A percentile compares a stretch with the other conserved stretches of the same genome.
These are phyloP conservation scores for Hermanozyma aechmeae DNA, from an alignment of 805 yeast genomes.

Conservation along the genomic window DNA sequence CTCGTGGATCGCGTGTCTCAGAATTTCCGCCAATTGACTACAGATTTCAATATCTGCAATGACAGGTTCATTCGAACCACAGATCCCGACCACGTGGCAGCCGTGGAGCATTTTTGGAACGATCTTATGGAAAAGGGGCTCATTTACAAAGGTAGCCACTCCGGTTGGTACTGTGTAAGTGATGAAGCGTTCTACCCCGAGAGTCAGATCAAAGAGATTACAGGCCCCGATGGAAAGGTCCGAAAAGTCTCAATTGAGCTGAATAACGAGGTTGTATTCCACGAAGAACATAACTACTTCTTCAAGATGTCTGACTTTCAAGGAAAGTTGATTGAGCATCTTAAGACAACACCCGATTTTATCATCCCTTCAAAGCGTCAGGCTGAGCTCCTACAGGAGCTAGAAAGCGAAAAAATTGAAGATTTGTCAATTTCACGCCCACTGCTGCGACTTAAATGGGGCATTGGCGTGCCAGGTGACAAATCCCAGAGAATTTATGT, in stretches of 20 bases:
- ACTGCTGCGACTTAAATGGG: constrained; percentile 71
- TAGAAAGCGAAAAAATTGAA: constrained; percentile 36
- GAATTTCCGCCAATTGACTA: constrained; percentile 58
- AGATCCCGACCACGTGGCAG: constrained; percentile 61
- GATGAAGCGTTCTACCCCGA: constrained; percentile 94
- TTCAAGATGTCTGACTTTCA: constrained; percentile 64
- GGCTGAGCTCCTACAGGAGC: constrained; percentile 45
- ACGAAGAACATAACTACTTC: constrained; percentile 79
- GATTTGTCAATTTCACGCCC: constrained; percentile 92
- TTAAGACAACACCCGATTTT: constrained; percentile 44
- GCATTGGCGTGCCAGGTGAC: constrained; percentile 80
- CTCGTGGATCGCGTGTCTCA: constrained; percentile 66
- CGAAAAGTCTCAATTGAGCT: constrained; percentile 54
- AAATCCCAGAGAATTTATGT: constrained; percentile 76
- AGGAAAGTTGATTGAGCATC: constrained; percentile 37
- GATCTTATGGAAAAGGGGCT: constrained; percentile 47
- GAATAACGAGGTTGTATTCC: constrained; percentile 63
- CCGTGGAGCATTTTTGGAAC: constrained; percentile 68
- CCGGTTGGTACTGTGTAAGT: constrained; percentile 91
- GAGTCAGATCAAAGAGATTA: constrained; percentile 46
- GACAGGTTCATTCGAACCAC: constrained; percentile 88
- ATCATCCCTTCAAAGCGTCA: constrained; percentile 59
- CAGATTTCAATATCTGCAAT: constrained; percentile 44
- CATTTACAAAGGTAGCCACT: constrained; percentile 75
- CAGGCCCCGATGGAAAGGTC: constrained; percentile 15